Evolutionary conservation across 495 filamentous ascomycete species (phyloP).

Genomic region (Lasiosphaeria ovina): DNA sequence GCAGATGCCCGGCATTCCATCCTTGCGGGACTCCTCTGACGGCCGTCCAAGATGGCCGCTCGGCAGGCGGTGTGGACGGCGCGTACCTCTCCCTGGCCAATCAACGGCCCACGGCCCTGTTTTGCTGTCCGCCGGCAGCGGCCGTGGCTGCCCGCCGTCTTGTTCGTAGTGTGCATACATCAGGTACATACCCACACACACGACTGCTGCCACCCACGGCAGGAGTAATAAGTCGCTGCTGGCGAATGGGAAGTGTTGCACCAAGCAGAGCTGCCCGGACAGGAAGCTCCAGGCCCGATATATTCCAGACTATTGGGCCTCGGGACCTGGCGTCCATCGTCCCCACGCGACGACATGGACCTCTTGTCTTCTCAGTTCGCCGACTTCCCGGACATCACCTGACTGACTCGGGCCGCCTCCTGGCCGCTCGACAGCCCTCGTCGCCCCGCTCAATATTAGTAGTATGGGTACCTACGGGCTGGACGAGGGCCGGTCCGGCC

Average conservation of each 20-base stretch:
- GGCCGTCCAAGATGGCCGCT: background rate
- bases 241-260: too few relatives aligned
- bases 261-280: too few relatives aligned
- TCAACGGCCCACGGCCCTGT: background rate
- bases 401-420: background rate
- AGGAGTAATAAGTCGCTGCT: too few relatives aligned
- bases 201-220: too few relatives aligned
- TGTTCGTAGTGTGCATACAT: too few relatives aligned
- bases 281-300: too few relatives aligned
- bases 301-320: too few relatives aligned
- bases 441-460: background rate
- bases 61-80: background rate
- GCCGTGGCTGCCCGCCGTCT: background rate
- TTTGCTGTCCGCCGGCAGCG: conserved; percentile 1
- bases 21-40: background rate
- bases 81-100: background rate
- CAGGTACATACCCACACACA: too few relatives aligned
- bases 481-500: background rate
- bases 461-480: background rate
- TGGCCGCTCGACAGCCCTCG: background rate
- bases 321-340: too few relatives aligned
- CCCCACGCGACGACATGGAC: too few relatives aligned
- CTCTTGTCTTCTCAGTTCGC: background rate
- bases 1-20: background rate
- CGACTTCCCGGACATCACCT: background rate